These are phyloP conservation scores for Cicer yamashitae DNA, from an alignment of 306 rosid species.

Conservation along the genomic window DNA sequence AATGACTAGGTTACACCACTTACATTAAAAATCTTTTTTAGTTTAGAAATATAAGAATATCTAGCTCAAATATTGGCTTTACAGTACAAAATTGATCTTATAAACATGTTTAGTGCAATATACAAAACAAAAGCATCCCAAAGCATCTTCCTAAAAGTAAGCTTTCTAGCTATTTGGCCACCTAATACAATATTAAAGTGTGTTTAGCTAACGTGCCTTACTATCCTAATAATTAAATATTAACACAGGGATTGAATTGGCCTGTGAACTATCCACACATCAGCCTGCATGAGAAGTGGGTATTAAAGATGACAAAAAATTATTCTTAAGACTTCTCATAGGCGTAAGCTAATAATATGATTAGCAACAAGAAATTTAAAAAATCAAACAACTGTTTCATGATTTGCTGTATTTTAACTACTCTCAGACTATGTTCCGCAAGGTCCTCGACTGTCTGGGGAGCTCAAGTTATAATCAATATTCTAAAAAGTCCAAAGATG, in stretches of 20 bases:
- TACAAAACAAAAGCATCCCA: constrained; percentile 28
- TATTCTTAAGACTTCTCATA: not conserved
- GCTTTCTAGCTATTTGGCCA: constrained; percentile 18
- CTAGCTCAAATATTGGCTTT: not conserved
- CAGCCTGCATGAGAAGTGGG: not conserved
- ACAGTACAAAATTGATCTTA: constrained; percentile 13
- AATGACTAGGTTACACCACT: constrained; percentile 6
- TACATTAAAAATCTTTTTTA: not conserved
- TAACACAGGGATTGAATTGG: constrained; percentile 5
- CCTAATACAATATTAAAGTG: constrained; percentile 13
- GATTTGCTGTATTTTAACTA: constrained; percentile 8
- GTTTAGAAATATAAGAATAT: constrained; percentile 12
- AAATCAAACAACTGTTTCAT: not conserved
- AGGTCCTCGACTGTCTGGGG: not conserved
- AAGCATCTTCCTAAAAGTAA: constrained; percentile 9
- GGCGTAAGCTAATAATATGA: not conserved
- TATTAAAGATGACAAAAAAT: not conserved
- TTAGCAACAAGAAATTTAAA: not conserved
- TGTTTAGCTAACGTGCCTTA: constrained; percentile 12
- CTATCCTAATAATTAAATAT: constrained; percentile 5
- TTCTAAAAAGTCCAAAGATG: constrained; percentile 5
- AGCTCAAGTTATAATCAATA: not conserved
- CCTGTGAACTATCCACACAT: not conserved
- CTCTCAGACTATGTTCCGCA: not conserved
- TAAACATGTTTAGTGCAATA: constrained; percentile 23